Base-by-base conservation (phyloP, 148 eudicot genomes). In the Talinum fruticosum region DNA sequence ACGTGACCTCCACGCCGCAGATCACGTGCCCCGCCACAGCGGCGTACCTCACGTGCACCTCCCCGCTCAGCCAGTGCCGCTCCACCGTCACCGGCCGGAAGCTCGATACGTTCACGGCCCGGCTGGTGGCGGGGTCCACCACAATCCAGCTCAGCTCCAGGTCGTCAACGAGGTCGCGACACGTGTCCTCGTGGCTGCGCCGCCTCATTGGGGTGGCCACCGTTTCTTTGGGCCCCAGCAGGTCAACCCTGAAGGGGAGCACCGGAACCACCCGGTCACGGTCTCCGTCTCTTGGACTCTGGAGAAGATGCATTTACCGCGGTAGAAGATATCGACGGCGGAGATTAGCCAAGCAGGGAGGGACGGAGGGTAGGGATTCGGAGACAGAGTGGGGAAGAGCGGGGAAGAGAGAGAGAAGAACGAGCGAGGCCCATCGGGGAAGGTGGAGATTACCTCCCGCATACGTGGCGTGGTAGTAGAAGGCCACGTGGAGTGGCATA, bases 1-100 rank as follows among this genome's bases (percentile, higher is more conserved):
- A 90, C 79, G 89, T 92, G 76, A 94, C 90, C 81, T 87, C 86
- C 16, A 89, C 81, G 69, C 79, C 80, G 61, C 87, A 84, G 78
- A 84, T 85, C 82, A 87, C 90, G 62, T 79, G 28, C 16, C 79
- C 85, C 0, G 79, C 83, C 1, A 83, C 61, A 0, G 91, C 32
- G 0, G 81, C 87, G 70, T 87, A 94, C 47, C 81, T 45, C 33
- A 86, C 86, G 78, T 86, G 90, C 36, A 94, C 92, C 61, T 94
- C 98, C 2, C 92, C 92, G 54, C 84, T 92, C 79, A 90, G 69
- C 98, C 97, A 94, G 79, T 92, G 98, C 23, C 90, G 85, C 23
- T 88, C 83, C 8, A 89, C 91, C 1, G 86, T 54, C 12, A 94
- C 98, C 0, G 98, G 89, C 37, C 59, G 77, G 36, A 79, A 53